Evolutionary conservation across 805 yeast genomes (phyloP), one percentile per base, ranked within the genome.

Genomic region (Kodamaea leandrae): DNA sequence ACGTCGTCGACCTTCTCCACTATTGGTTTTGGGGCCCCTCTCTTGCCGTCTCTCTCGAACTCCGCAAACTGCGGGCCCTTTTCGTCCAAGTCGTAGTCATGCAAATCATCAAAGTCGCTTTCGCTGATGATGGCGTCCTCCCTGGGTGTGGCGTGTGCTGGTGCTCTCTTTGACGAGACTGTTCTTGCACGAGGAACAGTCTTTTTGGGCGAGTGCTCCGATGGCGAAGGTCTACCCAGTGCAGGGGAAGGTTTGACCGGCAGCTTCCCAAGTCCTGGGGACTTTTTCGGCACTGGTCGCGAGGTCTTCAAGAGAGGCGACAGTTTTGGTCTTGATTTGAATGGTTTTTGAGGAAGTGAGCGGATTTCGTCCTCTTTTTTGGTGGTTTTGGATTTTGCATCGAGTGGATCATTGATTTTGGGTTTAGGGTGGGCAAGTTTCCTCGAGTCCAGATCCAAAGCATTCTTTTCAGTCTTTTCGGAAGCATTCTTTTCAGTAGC

Each of bases 31-130:
- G 42, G 35, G 23, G 17, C 16, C 4, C 21, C 36, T 8, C 20
- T 14, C 25, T 40, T 34, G 13, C 47, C 46, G 6, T 42, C 43
- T 9, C 46, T 23, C 20, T 39, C 39, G 9, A 50, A 38, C 17
- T 43, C 44, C 8, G 53, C 52, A 27, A 50, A 50, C 20, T 47
- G 53, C 5, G 42, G 34, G 9, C 44, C 51, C 15, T 46, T 45
- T 17, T 36, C 42, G 19, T 27, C 29, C 23, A 35, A 12, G 42
- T 47, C 28, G 40, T 46, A 33, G 24, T 44, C 41, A 20, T 53
- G 62, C 35, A 67, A 50, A 38, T 60, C 68, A 29, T 66, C 72
- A 43, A 67, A 67, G 43, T 67, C 72, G 14, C 67, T 60, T 24
- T 63, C 71, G 39, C 62, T 59, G 21, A 65, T 64, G 13, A 56